A percentile compares a stretch with the other conserved stretches of the same genome.
These are phyloP conservation scores for Suillus cothurnatus DNA, from an alignment of 768 basidiomycete species.

Conservation along the genomic window DNA sequence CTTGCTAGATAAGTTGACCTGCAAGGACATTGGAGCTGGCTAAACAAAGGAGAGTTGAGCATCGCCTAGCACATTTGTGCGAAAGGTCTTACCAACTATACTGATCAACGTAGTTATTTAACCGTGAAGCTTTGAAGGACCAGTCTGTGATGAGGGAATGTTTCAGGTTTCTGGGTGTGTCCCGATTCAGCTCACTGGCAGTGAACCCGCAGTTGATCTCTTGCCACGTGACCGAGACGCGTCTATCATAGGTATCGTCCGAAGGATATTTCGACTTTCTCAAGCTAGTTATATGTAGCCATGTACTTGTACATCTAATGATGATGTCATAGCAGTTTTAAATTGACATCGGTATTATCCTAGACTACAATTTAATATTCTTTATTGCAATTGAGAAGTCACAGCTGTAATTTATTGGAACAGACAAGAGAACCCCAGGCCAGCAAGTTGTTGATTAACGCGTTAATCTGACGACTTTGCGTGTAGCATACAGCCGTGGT, in stretches of 20 bases:
- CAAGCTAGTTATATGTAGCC: not conserved
- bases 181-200: not conserved
- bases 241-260: not conserved
- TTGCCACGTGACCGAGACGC: constrained; percentile 6
- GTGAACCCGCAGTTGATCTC: constrained; percentile 9
- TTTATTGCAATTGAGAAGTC: not conserved
- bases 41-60: not conserved
- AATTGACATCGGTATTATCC: not conserved
- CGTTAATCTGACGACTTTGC: too few relatives aligned
- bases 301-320: too few relatives aligned
- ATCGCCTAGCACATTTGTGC: not conserved
- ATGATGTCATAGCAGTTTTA: not conserved
- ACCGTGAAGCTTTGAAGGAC: not conserved
- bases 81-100: not conserved
- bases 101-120: not conserved
- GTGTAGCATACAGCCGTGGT: too few relatives aligned
- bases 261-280: not conserved
- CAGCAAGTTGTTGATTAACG: not conserved
- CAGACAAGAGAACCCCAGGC: too few relatives aligned
- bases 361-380: not conserved
- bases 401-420: too few relatives aligned
- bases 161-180: constrained; percentile 8
- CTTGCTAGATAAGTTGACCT: constrained; percentile 74
- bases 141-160: constrained; percentile 2
- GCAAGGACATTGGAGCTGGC: constrained; percentile 63